Evolutionary conservation across 495 filamentous ascomycete species (phyloP), one percentile per base, ranked within the genome.

Genomic region (Aspergillus funiculosus): DNA sequence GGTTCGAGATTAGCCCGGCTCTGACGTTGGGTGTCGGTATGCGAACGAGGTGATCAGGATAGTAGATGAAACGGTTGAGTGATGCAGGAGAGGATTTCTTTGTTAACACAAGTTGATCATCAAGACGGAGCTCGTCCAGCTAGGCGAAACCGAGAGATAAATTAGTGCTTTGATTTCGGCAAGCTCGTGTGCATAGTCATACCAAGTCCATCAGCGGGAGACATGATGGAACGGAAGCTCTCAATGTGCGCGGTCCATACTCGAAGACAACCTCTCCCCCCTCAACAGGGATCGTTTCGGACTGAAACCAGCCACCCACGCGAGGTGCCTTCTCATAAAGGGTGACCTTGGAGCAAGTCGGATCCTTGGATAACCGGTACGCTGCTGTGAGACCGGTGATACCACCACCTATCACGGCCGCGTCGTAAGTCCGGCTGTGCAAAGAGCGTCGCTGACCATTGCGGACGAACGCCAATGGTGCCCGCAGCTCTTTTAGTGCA

Each of bases 361-460:
- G 63, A 41, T 76, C 61, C 32, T 76, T 76, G 5, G 78, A 59
- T 11, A 95, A 66, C 59, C 82, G 86, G 66, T 82, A 87, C 14
- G 90, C 90, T 25, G 80, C 75, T 20, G 86, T 78, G 39, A 99
- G 78, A 26, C 94, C 94, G 11, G 91, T 92, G 57, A 99, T 86
- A 39, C 94, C 94, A 43, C 81, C 91, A 26, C 94, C 92, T 10
- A 95, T 63, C 13, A 95, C 74, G 27, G 86, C 89, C 50, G 85
- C 77, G 52, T 78, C 60, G 50, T 69, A 69, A 13, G 60, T 56
- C 29, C 44, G 39, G 25, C 39, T 47, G 35, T 56, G 52, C 31
- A 39, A 13, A 37, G 18, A 44, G 53, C 56, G 57, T 35, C 46
- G 29, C 28, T 52, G 46, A 15, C 21, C 50, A 26, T 56, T 57